A percentile compares a stretch with the other conserved stretches of the same genome.
Conservation (phyloP, 164 flowering plant genomes). For the Cinnamomum chago region DNA sequence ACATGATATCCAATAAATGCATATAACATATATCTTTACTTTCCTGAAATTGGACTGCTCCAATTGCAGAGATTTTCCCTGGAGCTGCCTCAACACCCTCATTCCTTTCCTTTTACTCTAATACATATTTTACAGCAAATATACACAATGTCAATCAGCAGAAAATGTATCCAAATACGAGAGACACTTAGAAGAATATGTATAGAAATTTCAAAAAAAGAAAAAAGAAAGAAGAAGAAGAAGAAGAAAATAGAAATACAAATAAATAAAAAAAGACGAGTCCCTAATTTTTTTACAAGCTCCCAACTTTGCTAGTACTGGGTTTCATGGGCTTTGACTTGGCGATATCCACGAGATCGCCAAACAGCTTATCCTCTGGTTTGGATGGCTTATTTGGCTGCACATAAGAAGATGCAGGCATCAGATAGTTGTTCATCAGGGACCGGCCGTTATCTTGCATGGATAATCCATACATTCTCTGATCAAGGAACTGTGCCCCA, state of each 20-base stretch:
- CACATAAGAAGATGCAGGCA: conserved; percentile 47
- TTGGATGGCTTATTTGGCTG: conserved; percentile 60
- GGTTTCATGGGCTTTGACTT: conserved; percentile 60
- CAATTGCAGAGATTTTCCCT: background rate
- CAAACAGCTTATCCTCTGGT: conserved; percentile 92
- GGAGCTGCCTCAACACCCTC: conserved; percentile 1
- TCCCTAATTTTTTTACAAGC: conserved; percentile 38
- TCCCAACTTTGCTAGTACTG: conserved; percentile 50
- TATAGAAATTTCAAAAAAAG: conserved; percentile 10
- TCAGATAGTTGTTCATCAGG: conserved; percentile 44
- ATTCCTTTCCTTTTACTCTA: background rate
- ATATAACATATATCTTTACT: background rate
- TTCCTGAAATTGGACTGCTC: background rate
- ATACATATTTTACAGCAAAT: conserved; percentile 19
- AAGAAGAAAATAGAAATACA: conserved; percentile 4
- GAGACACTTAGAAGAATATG: background rate
- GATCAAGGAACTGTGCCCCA: conserved; percentile 14
- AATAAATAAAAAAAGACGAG: conserved; percentile 9
- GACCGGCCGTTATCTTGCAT: conserved; percentile 44
- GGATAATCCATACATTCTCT: conserved; percentile 68
- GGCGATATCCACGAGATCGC: conserved; percentile 85
- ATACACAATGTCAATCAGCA: conserved; percentile 17
- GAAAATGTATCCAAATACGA: background rate
- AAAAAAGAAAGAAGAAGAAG: background rate
- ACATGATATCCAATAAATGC: no score